phyloP scores from a whole-genome alignment of 257 asterid species.

The Nicotiana attenuata region DNA sequence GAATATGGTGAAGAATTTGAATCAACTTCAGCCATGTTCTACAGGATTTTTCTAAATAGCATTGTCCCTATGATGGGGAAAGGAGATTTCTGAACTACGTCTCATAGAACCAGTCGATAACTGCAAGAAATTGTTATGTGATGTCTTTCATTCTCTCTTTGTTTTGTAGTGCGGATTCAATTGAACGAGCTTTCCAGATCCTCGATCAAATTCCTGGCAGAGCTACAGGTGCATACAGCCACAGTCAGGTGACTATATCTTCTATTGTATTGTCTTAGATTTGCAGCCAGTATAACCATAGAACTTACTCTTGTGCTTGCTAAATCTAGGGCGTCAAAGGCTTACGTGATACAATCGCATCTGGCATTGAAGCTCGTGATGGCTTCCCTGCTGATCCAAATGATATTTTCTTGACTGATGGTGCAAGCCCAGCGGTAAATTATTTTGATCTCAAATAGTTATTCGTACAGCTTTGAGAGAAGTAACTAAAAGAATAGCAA shows the following conservation, averaged over 20 bases:
- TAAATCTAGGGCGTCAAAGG: slow-evolving; percentile 82
- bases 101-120: not conserved
- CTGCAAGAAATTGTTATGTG: not conserved
- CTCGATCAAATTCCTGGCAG: slow-evolving; percentile 95
- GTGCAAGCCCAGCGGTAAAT: slow-evolving; percentile 97
- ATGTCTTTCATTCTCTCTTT: not conserved
- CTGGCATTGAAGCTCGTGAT: slow-evolving; percentile 96
- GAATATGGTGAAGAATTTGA: too few species aligned
- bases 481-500: slow-evolving; percentile 6
- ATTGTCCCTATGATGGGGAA: too few species aligned
- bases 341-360: slow-evolving; percentile 82
- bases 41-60: too few species aligned
- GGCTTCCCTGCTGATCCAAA: slow-evolving; percentile 91
- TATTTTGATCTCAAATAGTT: not conserved
- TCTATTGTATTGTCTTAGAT: not conserved
- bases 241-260: slow-evolving; percentile 67
- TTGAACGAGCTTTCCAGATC: slow-evolving; percentile 87
- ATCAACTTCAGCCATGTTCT: too few species aligned
- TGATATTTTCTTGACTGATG: slow-evolving; percentile 96
- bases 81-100: not conserved
- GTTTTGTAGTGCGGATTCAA: slow-evolving; percentile 77
- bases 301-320: not conserved
- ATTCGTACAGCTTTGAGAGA: not conserved
- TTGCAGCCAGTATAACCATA: not conserved
- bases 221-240: slow-evolving; percentile 99